phyloP scores from a whole-genome alignment of 257 asterid species.

The Ocimum tenuiflorum region DNA sequence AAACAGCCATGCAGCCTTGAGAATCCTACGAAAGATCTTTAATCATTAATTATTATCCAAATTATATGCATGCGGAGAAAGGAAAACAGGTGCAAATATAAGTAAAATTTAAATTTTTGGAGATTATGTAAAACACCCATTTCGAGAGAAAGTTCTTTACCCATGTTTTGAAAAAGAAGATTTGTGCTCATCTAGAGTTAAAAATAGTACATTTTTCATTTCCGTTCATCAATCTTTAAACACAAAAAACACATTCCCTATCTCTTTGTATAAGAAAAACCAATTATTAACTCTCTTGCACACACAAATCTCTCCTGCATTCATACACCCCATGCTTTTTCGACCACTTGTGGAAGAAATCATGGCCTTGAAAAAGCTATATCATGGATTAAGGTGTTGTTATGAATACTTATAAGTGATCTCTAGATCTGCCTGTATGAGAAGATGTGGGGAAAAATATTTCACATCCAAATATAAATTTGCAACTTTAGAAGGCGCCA shows the following conservation, averaged over 20 bases:
- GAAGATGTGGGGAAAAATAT: neutral
- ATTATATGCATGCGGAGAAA: conserved; percentile 2
- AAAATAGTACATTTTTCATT: neutral
- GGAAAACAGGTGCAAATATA: neutral
- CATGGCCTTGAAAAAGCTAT: neutral
- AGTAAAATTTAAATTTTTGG: neutral
- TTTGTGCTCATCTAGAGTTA: neutral
- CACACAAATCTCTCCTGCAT: neutral
- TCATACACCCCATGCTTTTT: neutral
- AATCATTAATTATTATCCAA: neutral
- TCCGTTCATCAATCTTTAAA: no score
- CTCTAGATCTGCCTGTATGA: neutral
- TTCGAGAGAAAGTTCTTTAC: no score
- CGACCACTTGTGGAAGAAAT: neutral
- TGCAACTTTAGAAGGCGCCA: neutral
- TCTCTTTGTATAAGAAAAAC: neutral
- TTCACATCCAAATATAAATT: neutral
- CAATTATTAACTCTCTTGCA: neutral
- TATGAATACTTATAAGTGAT: neutral
- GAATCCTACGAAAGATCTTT: conserved; percentile 22
- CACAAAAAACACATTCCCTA: neutral
- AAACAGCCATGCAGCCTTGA: conserved; percentile 44
- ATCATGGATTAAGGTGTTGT: neutral
- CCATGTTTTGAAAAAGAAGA: neutral
- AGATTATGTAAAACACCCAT: neutral